Evolutionary conservation across 2,329 filamentous ascomycete species (phyloP), one percentile per base, ranked within the genome.

Genomic region (Colletotrichum sp.): DNA sequence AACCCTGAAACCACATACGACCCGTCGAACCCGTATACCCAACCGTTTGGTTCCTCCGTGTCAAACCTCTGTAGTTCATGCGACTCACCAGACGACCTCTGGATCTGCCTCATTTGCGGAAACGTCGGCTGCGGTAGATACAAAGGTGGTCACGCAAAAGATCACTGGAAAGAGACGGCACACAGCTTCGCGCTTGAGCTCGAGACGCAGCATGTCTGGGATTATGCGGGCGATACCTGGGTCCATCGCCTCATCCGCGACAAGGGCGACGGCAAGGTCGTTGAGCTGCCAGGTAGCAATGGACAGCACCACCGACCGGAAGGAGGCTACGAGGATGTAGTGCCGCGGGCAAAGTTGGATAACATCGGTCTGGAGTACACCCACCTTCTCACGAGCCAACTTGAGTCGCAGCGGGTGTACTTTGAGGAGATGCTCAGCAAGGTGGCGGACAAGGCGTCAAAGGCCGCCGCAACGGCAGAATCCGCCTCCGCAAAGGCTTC

Each of bases 101-200:
- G 96, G 96, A 95, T 98, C 76, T 98, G 96, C 83, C 89, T 98
- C 5, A 96, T 98, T 76, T 98, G 96, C 81, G 96, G 96, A 56
- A 95, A 94, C 79, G 93, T 98, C 30, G 97, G 97, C 1, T 99
- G 97, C 81, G 97, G 97, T 2, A 92, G 97, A 34, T 99, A 99
- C 83, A 97, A 98, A 83, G 92, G 94, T 32, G 97, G 96, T 0
- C 96, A 98, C 81, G 96, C 96, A 38, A 98, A 98, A 83, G 94
- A 95, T 14, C 96, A 98, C 84, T 98, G 95, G 91, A 96, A 97
- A 84, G 91, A 95, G 71, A 97, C 95, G 4, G 92, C 92, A 5
- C 97, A 99, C 84, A 94, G 94, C 77, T 99, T 98, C 82, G 94
- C 96, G 30, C 94, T 99, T 83, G 97, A 99, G 82, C 91, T 98